Evolutionary conservation across 176 grass and related monocot species (phyloP).

Genomic region (Eleusine indica): DNA sequence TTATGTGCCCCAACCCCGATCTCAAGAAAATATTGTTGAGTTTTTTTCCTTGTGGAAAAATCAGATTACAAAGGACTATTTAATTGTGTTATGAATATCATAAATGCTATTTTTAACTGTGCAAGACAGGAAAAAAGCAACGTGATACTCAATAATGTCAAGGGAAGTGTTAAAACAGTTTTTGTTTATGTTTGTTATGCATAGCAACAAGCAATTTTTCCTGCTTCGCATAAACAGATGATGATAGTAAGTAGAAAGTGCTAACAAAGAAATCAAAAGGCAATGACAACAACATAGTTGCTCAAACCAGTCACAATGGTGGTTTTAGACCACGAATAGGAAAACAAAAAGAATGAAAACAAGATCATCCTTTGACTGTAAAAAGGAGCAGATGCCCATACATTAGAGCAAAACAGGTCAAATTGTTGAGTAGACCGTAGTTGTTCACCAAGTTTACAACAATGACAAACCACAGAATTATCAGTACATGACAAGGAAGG

Average conservation of each 20-base stretch:
- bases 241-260: neutral
- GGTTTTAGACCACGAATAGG: neutral
- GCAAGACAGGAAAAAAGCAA: neutral
- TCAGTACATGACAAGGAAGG: neutral
- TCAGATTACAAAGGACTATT: neutral
- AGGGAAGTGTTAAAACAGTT: neutral
- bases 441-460: neutral
- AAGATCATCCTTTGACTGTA: too few relatives aligned
- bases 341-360: too few relatives aligned
- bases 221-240: neutral
- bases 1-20: slow-evolving; percentile 12
- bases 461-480: neutral
- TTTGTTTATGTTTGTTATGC: slow-evolving; percentile 3
- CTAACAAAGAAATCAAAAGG: neutral
- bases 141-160: slow-evolving; percentile 6
- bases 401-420: neutral
- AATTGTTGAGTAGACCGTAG: neutral
- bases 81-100: neutral
- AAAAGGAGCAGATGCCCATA: neutral
- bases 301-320: neutral
- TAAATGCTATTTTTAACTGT: slow-evolving; percentile 11
- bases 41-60: neutral
- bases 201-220: neutral
- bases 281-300: neutral
- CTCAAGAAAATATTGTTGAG: neutral